These are phyloP conservation scores for Exophiala phaeomuriformis DNA, from an alignment of 2,329 filamentous ascomycete genomes.

Conservation along the genomic window DNA sequence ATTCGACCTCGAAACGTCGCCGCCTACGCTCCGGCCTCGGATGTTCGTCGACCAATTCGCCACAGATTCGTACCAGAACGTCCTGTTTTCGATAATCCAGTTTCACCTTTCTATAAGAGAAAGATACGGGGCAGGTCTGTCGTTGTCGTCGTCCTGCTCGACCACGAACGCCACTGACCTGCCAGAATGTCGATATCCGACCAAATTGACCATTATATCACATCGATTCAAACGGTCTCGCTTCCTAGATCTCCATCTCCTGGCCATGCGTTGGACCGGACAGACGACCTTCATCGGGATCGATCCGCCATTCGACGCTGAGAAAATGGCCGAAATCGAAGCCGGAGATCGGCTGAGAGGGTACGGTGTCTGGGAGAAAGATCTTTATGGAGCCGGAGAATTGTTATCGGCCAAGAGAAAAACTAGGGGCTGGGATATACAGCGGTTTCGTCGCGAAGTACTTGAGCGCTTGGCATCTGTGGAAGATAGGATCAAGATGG, in stretches of 20 bases:
- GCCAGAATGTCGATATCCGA: conserved; percentile 35
- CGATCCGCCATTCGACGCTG: conserved; percentile 49
- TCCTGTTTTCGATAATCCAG: conserved; percentile 65
- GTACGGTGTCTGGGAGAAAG: conserved; percentile 35
- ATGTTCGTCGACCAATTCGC: conserved; percentile 62
- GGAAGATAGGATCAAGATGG: background rate
- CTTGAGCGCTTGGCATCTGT: background rate
- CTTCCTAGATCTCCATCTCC: conserved; percentile 58
- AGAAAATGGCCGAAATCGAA: conserved; percentile 25
- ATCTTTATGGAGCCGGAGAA: conserved; percentile 35
- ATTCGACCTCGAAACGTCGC: conserved; percentile 12
- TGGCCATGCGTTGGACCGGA: conserved; percentile 46
- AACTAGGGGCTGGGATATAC: conserved; percentile 34
- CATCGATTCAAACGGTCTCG: conserved; percentile 62
- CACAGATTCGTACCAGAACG: conserved; percentile 78
- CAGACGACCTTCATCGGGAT: conserved; percentile 53
- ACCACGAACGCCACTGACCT: background rate
- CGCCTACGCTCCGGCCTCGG: conserved; percentile 26
- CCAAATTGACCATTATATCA: conserved; percentile 55
- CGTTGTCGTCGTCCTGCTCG: background rate
- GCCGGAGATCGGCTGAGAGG: conserved; percentile 28
- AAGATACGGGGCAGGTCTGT: background rate
- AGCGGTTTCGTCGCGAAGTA: conserved; percentile 8
- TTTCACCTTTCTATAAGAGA: conserved; percentile 33
- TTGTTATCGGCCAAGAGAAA: conserved; percentile 33